Base-by-base conservation (phyloP, 768 basidiomycete genomes). In the Tylopilus sp. region DNA sequence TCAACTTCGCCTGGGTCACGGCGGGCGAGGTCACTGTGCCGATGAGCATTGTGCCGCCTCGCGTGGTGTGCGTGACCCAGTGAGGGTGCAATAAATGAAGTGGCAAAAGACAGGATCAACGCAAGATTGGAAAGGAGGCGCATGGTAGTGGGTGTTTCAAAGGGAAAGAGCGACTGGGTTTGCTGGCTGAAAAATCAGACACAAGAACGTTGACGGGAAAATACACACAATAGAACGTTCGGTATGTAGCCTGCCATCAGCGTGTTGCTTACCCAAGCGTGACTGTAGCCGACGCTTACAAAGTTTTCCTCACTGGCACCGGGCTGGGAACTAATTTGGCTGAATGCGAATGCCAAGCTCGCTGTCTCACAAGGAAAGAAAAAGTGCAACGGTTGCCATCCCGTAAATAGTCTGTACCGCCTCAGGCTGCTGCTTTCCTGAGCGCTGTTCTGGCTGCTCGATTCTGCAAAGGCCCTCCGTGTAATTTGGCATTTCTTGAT, bases 1-100 rank as follows among this genome's bases (percentile, higher is more conserved):
- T 44, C 20, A 23, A 65, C 23, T 25, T 65, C 52, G 4, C 69
- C 65, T 18, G 61, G 54, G 40, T 56, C 63, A 6, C 69, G 65
- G 26, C 52, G 62, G 11, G 58, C 51, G 40, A 67, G 57, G 52
- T 61, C 61, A 35, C 25, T 38, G 15, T 61, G 57, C 40, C 52
- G 64, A 35, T 57, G 57, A 26, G 50, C 58, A 51, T 66, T 58
- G 45, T 61, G 64, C 18, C 60, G 61, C 40, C 40, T 57, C 39
- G 33, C 57, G 23, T 55, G 56, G 44, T 68, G 66, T 15, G 49
- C 44, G 47, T 66, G 54, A 23, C 45, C 58, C n/a, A 58, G 47
- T 0, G 64, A 57, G 23, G 55, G 58, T 21, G 55, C 47, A 47
- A 55, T 47, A 15, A 64, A 50, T 1, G 54, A 52, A 39, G 67